Percentiles rank a stretch among this genome's conserved stretches.
These are phyloP conservation scores for Penicillium crustosum DNA, from an alignment of 2,329 filamentous ascomycete genomes.

Conservation along the genomic window DNA sequence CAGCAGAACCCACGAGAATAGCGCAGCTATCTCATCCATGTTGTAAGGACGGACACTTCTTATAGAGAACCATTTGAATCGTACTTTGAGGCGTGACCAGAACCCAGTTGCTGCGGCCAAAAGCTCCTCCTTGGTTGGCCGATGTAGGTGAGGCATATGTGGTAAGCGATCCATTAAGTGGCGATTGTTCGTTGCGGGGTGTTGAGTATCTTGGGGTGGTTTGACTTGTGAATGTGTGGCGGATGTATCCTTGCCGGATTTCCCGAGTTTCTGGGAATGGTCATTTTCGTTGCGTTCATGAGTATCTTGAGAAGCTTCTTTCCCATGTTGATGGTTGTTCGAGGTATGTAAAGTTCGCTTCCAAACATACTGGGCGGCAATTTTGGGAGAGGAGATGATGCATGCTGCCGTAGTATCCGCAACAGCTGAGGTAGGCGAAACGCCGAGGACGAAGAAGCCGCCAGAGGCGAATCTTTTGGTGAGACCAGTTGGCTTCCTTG, in stretches of 20 bases:
- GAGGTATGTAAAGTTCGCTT: conserved; percentile 35
- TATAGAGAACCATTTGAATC: conserved; percentile 98
- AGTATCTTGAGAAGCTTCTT: conserved; percentile 17
- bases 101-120: conserved; percentile 89
- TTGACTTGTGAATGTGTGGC: conserved; percentile 16
- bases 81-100: conserved; percentile 82
- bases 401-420: conserved; percentile 37
- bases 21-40: conserved; percentile 91
- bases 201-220: conserved; percentile 27
- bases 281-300: conserved; percentile 19
- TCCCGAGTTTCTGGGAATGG: conserved; percentile 1
- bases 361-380: conserved; percentile 33
- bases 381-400: conserved; percentile 32
- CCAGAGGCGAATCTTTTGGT: conserved; percentile 57
- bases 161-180: conserved; percentile 61
- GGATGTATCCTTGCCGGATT: conserved; percentile 9
- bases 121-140: conserved; percentile 90
- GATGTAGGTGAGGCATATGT: conserved; percentile 72
- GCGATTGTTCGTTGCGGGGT: conserved; percentile 25
- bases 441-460: conserved; percentile 54
- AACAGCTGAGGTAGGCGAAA: conserved; percentile 34
- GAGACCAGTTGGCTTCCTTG: conserved; percentile 40
- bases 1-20: conserved; percentile 91
- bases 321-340: conserved; percentile 20
- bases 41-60: conserved; percentile 92